Percentiles rank a stretch among this genome's conserved stretches.
phyloP scores from a whole-genome alignment of 1,284 basidiomycete genomes.

The Marasmius fiardii region DNA sequence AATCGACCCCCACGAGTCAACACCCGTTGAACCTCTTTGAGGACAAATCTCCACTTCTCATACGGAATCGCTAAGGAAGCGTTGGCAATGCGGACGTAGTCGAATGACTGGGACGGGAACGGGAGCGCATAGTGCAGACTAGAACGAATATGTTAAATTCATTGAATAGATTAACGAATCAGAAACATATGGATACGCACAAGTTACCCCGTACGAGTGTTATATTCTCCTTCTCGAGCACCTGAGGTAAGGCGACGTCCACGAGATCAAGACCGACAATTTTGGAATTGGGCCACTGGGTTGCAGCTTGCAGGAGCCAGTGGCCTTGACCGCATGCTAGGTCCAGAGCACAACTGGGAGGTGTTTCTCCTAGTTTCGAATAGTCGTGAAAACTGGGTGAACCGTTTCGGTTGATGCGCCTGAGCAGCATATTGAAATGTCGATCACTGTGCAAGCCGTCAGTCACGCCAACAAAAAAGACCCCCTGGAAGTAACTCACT shows the following conservation, averaged over 20 bases:
- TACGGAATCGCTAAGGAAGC: constrained; percentile 57
- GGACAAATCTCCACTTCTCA: constrained; percentile 52
- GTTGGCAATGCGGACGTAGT: constrained; percentile 69
- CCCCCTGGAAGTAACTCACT: constrained; percentile 35
- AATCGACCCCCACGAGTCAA: constrained; percentile 57
- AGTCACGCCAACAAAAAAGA: constrained; percentile 9
- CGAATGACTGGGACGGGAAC: constrained; percentile 52
- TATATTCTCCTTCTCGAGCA: constrained; percentile 42
- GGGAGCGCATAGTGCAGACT: constrained; percentile 56
- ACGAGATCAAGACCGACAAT: constrained; percentile 67
- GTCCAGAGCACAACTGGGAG: constrained; percentile 59
- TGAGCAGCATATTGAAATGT: constrained; percentile 49
- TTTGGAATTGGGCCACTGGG: constrained; percentile 51
- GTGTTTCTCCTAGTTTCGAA: constrained; percentile 29
- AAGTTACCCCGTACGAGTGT: constrained; percentile 60
- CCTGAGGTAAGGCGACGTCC: constrained; percentile 40
- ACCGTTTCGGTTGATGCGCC: constrained; percentile 43
- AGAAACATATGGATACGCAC: constrained; percentile 48
- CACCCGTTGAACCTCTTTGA: constrained; percentile 58
- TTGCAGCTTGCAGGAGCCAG: constrained; percentile 61
- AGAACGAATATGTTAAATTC: constrained; percentile 12
- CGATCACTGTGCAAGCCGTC: constrained; percentile 42
- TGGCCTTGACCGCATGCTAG: constrained; percentile 67
- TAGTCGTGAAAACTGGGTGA: constrained; percentile 60
- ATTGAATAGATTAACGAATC: constrained; percentile 10